Evolutionary conservation across 1,139 yeast genomes (phyloP), one percentile per base, ranked within the genome.

Genomic region (Yamadazyma mexicana): DNA sequence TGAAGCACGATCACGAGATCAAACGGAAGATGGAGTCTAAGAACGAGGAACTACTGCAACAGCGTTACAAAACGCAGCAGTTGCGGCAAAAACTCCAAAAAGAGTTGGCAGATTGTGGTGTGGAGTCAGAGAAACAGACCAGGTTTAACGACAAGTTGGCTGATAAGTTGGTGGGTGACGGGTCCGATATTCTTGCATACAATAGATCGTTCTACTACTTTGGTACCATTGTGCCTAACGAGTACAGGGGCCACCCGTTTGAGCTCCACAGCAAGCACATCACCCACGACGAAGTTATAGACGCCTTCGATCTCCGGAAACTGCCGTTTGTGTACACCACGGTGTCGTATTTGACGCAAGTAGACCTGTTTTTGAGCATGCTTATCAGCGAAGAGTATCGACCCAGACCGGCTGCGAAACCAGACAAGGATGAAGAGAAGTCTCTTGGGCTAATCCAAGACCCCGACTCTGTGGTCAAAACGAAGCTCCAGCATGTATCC

Each of bases 21-120:
- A 35, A 34, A 12, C 12, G 34, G 14, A 26, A 35, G 7, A 4
- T 35, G 23, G 35, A 17, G 2, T 14, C 25, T 2, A 34, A 39
- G 27, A 31, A 26, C 16, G 17, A 38, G 12, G 17, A 22, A 5
- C 10, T 37, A 4, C 22, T 34, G 9, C 26, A 8, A 6, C 26
- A 24, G n/a, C 20, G 33, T 17, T 17, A 33, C 3, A 28, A 31
- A 10, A 32, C 46, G 4, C 37, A 38, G 35, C 39, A 10, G 8
- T 23, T 36, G n/a, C 29, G 50, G 34, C 33, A 35, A 3, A 34
- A 40, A 24, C 31, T 64, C 10, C 16, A 58, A 20, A 38, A 26
- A 1, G 69, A 63, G 44, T 51, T 65, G 42, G 56, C 54, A 41
- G 64, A 62, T 39, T 61, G 62, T 42, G 69, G 70, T 45, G 26